Evolutionary conservation across 305 asterid genomes (phyloP).

Genomic region (Stenogyne calaminthoides): DNA sequence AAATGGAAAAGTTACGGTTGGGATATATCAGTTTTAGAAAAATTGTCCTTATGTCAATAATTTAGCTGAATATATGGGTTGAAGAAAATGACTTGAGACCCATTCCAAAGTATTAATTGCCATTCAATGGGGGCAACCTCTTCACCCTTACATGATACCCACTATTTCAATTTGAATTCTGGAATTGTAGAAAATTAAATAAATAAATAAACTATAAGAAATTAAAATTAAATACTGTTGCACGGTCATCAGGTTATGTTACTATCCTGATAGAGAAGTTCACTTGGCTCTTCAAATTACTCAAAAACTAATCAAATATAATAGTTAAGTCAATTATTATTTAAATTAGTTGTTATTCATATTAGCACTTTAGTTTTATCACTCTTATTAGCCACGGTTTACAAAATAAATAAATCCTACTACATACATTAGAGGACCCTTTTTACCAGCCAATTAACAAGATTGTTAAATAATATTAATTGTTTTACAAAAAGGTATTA

Average conservation of each 20-base stretch:
- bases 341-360: not conserved
- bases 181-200: not conserved
- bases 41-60: slow-evolving; percentile 14
- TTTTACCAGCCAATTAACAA: slow-evolving; percentile 3
- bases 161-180: slow-evolving; percentile 12
- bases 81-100: slow-evolving; percentile 33
- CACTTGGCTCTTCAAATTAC: not conserved
- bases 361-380: not conserved
- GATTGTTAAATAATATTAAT: no score
- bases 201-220: not conserved
- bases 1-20: not conserved
- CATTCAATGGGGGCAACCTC: slow-evolving; percentile 32
- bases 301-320: not conserved
- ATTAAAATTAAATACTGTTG: not conserved
- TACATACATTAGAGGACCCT: not conserved
- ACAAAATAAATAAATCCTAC: no score
- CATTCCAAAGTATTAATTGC: slow-evolving; percentile 25
- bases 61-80: slow-evolving; percentile 10
- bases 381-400: not conserved
- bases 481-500: no score
- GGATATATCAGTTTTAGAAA: not conserved
- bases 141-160: slow-evolving; percentile 29
- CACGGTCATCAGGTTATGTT: not conserved
- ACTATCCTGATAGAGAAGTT: not conserved
- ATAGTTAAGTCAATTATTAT: not conserved